Evolutionary conservation across 306 rosid species (phyloP), one percentile per base, ranked within the genome.

Genomic region (Comarum palustre): DNA sequence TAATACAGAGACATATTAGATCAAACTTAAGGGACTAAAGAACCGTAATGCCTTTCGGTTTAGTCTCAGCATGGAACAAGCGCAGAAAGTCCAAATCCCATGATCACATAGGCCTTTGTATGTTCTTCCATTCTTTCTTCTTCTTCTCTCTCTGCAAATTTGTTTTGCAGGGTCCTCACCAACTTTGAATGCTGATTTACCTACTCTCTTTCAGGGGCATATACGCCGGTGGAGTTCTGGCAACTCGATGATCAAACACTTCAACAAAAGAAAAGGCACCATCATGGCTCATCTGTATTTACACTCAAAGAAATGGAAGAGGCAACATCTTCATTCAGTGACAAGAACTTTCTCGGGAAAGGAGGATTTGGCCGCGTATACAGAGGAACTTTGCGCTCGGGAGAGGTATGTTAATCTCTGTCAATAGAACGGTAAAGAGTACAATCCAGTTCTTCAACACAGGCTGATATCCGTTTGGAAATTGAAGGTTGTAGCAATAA

Each of bases 351-450:
- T 17, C 88, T 94, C 3, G 99, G 99, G 0, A 94, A 91, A 82
- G 99, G 99, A 69, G 99, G 99, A 41, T 94, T 94, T 36, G 99
- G 99, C 62, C 86, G 86, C 50, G 99, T 94, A 47, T 89, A 94
- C 79, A 73, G 77, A 3, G 97, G 95, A 69, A 87, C 85, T 82
- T 71, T 94, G 78, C 84, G 78, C 58, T 86, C 99, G 0, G 95
- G 96, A 76, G 99, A 94, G 97, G 98, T 90, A 72, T 7, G 66
- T 34, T 34, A 3, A 25, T 19, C 25, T 62, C 12, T 15, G 31
- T 7, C n/a, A 31, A 31, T 2, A 60, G 20, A 60, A 60, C 4
- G 12, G 5, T 69, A 17, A 34, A 36, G 15, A 14, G 3, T 27
- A 15, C 64, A 12, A 20, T 14, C 17, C 47, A 45, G 25, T 71